These are phyloP conservation scores for Zygnema cylindricum DNA, from an alignment of 139 green algal genomes.

Conservation along the genomic window DNA sequence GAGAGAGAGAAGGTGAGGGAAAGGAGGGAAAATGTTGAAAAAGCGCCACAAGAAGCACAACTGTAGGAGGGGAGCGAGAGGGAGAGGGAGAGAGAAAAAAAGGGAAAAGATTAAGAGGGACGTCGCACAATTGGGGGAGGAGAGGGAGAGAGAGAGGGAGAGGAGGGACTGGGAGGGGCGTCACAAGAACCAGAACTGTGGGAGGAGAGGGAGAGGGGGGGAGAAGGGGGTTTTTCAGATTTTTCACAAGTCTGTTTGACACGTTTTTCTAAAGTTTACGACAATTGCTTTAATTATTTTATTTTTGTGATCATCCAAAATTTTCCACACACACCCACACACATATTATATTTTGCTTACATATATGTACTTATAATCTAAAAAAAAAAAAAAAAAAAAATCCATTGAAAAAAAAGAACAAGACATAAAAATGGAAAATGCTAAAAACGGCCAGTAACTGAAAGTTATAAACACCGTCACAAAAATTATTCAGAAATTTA, in stretches of 20 bases:
- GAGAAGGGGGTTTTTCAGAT: no score
- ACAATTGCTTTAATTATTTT: not conserved
- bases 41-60: not conserved
- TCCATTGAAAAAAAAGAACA: not conserved
- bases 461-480: not conserved
- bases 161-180: not conserved
- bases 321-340: not conserved
- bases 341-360: not conserved
- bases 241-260: not conserved
- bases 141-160: not conserved
- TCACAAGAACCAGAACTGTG: not conserved
- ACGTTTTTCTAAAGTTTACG: not conserved
- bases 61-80: no score
- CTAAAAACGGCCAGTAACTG: no score
- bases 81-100: no score
- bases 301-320: not conserved
- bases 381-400: not conserved
- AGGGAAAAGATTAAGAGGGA: no score
- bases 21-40: not conserved
- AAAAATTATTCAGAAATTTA: not conserved
- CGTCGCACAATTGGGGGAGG: no score
- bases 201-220: no score
- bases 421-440: not conserved
- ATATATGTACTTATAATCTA: not conserved
- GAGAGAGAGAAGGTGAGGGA: no score